Base-by-base conservation (phyloP, 495 filamentous ascomycete genomes). In the Cercophora samala region DNA sequence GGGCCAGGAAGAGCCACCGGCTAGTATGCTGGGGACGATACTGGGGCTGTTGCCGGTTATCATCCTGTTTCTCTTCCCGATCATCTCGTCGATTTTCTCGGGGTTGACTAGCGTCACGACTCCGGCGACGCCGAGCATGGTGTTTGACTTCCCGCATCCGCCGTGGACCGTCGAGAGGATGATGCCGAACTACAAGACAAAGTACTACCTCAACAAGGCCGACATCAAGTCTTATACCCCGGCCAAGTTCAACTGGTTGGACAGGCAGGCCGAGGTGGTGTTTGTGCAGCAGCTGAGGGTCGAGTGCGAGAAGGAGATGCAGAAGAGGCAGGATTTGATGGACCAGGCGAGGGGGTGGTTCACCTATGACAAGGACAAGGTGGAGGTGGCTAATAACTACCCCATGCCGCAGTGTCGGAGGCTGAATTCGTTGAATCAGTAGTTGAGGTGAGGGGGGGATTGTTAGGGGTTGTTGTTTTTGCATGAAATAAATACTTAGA, bases 331-430 rank as follows among this genome's bases (percentile, higher is more conserved):
- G 64, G 82, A 86, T 32, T 81, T 93, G 78, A 79, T 87, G 55
- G 86, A 97, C 61, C 90, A 91, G 32, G 93, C 95, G 2, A 87
- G 90, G 72, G 94, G 95, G 15, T 97, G 92, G 90, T 93, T 98
- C 72, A 91, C 86, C 78, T 85, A 84, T 53, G 92, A 97, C 74
- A 79, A 82, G 42, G 88, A 88, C 63, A 91, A 91, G 83, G 86
- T 97, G 88, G 77, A 76, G 63, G 64, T 79, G 46, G 82, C 82
- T 0, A 72, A 76, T 1, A 64, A 71, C 3, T 80, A 73, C 51
- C 72, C 80, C 58, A 80, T 77, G 78, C 69, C 70, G 5, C 70
- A 73, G 4, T 84, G 82, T 67, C 68, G 70, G 58, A 73, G 80
- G 53, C 66, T 83, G 65, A 73, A 78, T 29, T 69, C 58, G 37